A percentile compares a stretch with the other conserved stretches of the same genome.
These are phyloP conservation scores for Chytriomyces confervae DNA, from an alignment of 192 early-diverging fungal genomes.

Conservation along the genomic window DNA sequence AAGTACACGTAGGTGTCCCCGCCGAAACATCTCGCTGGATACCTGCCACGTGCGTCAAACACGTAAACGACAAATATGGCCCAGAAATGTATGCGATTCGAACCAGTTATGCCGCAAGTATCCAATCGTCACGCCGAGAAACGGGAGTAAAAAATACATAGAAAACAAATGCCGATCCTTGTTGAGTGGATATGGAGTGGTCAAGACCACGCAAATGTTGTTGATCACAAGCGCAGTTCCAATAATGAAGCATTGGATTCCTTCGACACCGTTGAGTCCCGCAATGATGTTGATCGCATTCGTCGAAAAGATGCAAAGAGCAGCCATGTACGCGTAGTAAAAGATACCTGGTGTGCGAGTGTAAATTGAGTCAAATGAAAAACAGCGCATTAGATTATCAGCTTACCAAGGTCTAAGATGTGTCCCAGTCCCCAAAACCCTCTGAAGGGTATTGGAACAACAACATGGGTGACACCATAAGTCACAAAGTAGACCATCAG, in stretches of 20 bases:
- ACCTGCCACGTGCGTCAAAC: constrained; percentile 52
- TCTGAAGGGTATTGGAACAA: constrained; percentile 84
- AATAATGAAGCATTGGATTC: constrained; percentile 90
- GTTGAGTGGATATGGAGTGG: constrained; percentile 1
- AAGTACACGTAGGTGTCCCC: constrained; percentile 98
- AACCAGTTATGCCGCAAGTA: constrained; percentile 90
- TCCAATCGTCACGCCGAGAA: constrained; percentile 83
- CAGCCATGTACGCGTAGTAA: constrained; percentile 93
- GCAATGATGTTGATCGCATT: constrained; percentile 98
- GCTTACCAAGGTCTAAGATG: constrained; percentile 78
- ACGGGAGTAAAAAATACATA: constrained; percentile 91
- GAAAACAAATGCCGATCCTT: constrained; percentile 81
- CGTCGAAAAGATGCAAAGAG: constrained; percentile 92
- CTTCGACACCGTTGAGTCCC: constrained; percentile 98
- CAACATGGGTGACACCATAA: constrained; percentile 81
- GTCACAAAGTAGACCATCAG: constrained; percentile 94
- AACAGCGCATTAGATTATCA: not conserved
- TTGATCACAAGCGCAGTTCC: constrained; percentile 81
- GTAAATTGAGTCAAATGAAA: constrained; percentile 10
- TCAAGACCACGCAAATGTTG: constrained; percentile 71
- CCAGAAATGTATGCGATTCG: not conserved
- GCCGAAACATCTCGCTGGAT: constrained; percentile 89
- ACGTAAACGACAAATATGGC: no score
- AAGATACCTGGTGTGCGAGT: constrained; percentile 61
- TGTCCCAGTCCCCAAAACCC: constrained; percentile 64